Conservation (phyloP, 1,284 basidiomycete species). For the Nidula niveotomentosa region DNA sequence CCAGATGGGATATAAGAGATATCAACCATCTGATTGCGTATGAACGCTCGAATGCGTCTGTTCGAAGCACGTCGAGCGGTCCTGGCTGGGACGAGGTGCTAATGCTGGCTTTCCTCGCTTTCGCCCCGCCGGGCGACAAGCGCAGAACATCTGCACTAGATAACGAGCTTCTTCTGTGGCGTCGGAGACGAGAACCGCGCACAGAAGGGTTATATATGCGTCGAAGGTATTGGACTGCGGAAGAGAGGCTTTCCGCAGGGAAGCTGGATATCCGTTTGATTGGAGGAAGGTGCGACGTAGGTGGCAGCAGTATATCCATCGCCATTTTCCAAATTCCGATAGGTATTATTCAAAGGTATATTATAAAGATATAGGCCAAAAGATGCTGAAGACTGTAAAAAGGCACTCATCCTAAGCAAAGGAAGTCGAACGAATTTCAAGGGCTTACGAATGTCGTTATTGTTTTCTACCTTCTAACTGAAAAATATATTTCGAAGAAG, state of each 20-base stretch:
- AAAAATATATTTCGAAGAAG: no score
- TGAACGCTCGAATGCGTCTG: constrained; percentile 66
- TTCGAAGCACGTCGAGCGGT: constrained; percentile 23
- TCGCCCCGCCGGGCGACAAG: no score
- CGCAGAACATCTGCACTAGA: not conserved
- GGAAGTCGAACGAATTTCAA: no score
- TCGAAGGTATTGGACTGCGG: constrained; percentile 38
- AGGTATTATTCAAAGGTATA: no score
- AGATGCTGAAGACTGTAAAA: no score
- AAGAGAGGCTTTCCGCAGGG: constrained; percentile 19
- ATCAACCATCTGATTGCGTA: constrained; percentile 75
- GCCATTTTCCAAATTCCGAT: no score
- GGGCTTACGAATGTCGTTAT: no score
- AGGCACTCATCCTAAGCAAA: no score
- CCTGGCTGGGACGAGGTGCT: not conserved
- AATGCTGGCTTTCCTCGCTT: no score
- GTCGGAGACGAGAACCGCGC: constrained; percentile 33
- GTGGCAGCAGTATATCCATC: constrained; percentile 7
- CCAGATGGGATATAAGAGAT: constrained; percentile 42
- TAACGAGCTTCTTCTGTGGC: not conserved
- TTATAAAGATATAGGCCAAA: no score
- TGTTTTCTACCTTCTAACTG: no score
- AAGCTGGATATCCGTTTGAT: constrained; percentile 21
- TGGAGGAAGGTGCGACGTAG: constrained; percentile 22
- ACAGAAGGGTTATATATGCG: constrained; percentile 46